Conservation (phyloP, 2,329 filamentous ascomycete species). For the Dactylellina drechsleri region DNA sequence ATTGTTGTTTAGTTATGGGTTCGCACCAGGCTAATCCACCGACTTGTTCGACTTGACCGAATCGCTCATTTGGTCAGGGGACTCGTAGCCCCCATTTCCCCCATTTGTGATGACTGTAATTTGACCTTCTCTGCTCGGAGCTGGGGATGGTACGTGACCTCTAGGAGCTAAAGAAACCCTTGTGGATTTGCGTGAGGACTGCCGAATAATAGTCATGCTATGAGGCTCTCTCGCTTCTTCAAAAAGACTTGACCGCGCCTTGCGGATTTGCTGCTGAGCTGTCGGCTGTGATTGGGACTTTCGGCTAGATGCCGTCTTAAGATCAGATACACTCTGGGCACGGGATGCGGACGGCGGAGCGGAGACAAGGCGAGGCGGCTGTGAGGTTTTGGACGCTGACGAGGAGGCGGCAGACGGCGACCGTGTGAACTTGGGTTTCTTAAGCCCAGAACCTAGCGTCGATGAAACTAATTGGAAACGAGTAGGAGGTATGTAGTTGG, state of each 20-base stretch:
- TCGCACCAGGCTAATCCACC: conserved; percentile 49
- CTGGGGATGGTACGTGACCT: conserved; percentile 48
- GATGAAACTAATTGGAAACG: conserved; percentile 50
- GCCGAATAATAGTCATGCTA: conserved; percentile 53
- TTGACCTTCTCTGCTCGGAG: conserved; percentile 36
- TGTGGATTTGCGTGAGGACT: conserved; percentile 50
- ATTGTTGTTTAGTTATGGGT: conserved; percentile 15
- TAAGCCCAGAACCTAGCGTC: conserved; percentile 42
- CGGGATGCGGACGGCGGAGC: conserved; percentile 41
- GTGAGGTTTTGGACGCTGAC: conserved; percentile 27
- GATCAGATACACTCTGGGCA: conserved; percentile 28
- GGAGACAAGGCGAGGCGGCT: conserved; percentile 42
- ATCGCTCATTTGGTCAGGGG: conserved; percentile 51
- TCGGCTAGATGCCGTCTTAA: conserved; percentile 28
- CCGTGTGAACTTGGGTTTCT: conserved; percentile 50
- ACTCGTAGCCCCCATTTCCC: conserved; percentile 38
- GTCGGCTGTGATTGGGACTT: conserved; percentile 35
- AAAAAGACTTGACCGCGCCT: conserved; percentile 49
- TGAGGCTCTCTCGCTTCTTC: conserved; percentile 53
- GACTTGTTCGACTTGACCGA: conserved; percentile 50
- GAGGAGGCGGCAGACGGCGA: conserved; percentile 46
- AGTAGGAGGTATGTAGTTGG: conserved; percentile 49
- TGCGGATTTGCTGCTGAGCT: conserved; percentile 47
- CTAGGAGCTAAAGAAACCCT: conserved; percentile 48
- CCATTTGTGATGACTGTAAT: conserved; percentile 52